phyloP scores from a whole-genome alignment of 2,329 filamentous ascomycete genomes.

The Stagonosporopsis cucurbitacearum region DNA sequence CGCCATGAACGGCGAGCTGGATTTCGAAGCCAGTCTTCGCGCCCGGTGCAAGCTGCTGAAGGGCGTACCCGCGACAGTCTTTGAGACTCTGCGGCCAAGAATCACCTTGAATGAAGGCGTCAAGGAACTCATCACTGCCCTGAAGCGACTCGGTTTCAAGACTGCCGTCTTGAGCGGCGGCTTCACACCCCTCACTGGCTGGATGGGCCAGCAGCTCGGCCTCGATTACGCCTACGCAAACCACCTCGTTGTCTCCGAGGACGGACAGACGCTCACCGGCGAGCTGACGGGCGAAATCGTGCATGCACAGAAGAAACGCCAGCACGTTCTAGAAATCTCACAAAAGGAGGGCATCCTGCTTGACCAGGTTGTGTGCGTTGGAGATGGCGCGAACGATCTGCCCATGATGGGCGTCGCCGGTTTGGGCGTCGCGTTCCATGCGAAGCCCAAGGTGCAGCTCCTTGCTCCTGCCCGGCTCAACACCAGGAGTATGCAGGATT shows the following conservation, averaged over 20 bases:
- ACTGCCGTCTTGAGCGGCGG: conserved; percentile 92
- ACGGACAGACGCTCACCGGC: conserved; percentile 66
- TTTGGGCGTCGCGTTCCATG: conserved; percentile 82
- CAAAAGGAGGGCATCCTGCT: conserved; percentile 68
- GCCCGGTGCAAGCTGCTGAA: conserved; percentile 81
- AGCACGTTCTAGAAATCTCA: conserved; percentile 74
- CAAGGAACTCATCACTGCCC: conserved; percentile 71
- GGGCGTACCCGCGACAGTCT: conserved; percentile 79
- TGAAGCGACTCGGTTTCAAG: conserved; percentile 82
- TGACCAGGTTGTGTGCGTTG: conserved; percentile 74
- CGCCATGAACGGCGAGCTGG: conserved; percentile 94
- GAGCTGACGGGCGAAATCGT: conserved; percentile 76
- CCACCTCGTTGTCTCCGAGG: conserved; percentile 71
- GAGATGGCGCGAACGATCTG: conserved; percentile 83
- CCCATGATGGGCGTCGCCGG: conserved; percentile 79
- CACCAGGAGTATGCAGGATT: conserved; percentile 70
- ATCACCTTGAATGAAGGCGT: conserved; percentile 86
- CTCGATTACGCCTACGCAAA: conserved; percentile 92
- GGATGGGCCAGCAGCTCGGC: conserved; percentile 80
- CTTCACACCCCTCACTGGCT: conserved; percentile 86
- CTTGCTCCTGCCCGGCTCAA: conserved; percentile 77
- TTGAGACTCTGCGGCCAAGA: conserved; percentile 74
- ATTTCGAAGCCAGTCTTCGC: conserved; percentile 84
- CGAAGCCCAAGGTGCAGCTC: conserved; percentile 81
- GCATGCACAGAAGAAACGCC: conserved; percentile 75